A percentile compares a stretch with the other conserved stretches of the same genome.
These are phyloP conservation scores for Venturiaceae sp. DNA, from an alignment of 2,329 filamentous ascomycete genomes.

Conservation along the genomic window DNA sequence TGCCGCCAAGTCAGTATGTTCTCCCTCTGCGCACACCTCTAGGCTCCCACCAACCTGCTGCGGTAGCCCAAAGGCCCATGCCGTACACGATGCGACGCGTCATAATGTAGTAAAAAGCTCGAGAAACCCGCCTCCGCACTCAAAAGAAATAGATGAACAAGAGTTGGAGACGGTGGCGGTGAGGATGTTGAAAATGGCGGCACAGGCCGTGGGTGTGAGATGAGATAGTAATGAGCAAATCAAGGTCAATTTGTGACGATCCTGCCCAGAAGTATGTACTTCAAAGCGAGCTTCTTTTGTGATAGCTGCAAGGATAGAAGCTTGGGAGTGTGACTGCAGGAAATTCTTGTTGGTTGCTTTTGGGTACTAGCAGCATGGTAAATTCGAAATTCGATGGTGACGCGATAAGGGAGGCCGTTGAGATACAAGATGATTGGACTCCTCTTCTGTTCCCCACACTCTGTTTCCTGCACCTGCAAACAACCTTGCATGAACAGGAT, in stretches of 20 bases:
- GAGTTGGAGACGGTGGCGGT: background rate
- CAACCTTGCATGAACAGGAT: no score
- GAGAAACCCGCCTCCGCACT: no score
- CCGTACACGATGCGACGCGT: constrained; percentile 39
- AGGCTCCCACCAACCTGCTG: background rate
- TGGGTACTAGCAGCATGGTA: no score
- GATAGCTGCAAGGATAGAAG: background rate
- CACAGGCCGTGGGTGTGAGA: background rate
- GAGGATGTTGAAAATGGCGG: background rate
- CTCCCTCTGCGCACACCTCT: background rate
- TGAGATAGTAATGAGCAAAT: background rate
- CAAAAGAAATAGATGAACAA: background rate
- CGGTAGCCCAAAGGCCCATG: constrained; percentile 24
- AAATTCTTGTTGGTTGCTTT: background rate
- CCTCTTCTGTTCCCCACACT: no score
- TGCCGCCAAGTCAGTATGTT: constrained; percentile 21
- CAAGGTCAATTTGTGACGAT: background rate
- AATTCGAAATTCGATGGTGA: background rate
- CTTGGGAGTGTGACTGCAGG: no score
- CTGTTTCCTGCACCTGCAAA: no score
- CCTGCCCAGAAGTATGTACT: background rate
- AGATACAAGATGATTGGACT: no score
- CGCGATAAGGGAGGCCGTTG: no score
- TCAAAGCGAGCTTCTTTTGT: background rate
- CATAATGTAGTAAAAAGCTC: constrained; percentile 24